Percentiles rank a stretch among this genome's conserved stretches.
Conservation (phyloP, 176 grass and related monocot species). For the Bothriochloa decipiens region DNA sequence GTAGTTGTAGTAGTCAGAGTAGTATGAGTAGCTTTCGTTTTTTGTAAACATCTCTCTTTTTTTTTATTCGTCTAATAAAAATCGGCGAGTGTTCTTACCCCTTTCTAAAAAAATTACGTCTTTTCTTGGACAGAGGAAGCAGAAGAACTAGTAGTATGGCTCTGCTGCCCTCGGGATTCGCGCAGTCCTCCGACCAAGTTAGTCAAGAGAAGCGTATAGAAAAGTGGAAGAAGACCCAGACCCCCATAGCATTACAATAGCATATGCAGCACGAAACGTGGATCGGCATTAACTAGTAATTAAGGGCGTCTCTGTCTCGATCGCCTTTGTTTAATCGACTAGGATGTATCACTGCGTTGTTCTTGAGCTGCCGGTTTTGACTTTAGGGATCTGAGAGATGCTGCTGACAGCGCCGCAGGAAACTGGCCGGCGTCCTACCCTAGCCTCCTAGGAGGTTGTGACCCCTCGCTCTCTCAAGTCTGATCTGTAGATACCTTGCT, state of each 20-base stretch:
- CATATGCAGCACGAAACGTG: slow-evolving; percentile 47
- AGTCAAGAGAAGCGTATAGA: neutral
- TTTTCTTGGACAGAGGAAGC: neutral
- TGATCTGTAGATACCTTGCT: neutral
- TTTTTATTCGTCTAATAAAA: too few species aligned
- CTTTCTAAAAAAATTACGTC: neutral
- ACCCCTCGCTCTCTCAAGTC: neutral
- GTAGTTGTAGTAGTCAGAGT: too few species aligned
- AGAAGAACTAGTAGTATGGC: neutral
- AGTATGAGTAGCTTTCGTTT: too few species aligned
- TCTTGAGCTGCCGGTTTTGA: slow-evolving; percentile 51
- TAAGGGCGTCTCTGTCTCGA: slow-evolving; percentile 37
- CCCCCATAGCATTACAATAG: neutral
- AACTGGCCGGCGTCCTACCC: neutral
- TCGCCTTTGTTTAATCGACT: slow-evolving; percentile 46
- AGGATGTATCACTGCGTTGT: slow-evolving; percentile 27
- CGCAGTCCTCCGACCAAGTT: slow-evolving; percentile 29
- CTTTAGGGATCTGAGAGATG: slow-evolving; percentile 38
- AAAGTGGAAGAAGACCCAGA: neutral
- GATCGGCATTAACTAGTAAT: slow-evolving; percentile 59
- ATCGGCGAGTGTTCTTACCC: too few species aligned
- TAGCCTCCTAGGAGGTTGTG: neutral
- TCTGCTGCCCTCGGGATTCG: slow-evolving; percentile 41
- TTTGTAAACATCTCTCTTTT: too few species aligned
- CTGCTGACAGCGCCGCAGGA: neutral